Evolutionary conservation across 2,329 filamentous ascomycete genomes (phyloP).

Genomic region (Pyrenochaeta sp.): DNA sequence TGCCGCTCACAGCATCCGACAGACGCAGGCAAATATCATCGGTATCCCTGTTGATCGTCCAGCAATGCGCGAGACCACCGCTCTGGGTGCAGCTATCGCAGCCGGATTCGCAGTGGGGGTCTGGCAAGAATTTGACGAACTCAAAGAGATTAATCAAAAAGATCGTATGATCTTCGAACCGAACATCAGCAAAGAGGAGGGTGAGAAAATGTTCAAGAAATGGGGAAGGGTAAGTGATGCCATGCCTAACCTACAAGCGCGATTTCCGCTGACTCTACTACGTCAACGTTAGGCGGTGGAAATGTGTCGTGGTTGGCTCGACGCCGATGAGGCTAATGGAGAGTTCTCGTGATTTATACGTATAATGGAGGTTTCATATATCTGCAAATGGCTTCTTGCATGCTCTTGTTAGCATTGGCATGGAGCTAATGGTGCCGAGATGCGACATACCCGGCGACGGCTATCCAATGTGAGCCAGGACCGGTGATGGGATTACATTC

Average conservation of each 20-base stretch:
- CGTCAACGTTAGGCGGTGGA: constrained; percentile 64
- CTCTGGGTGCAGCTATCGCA: constrained; percentile 86
- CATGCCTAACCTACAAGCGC: background rate
- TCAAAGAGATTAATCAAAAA: constrained; percentile 75
- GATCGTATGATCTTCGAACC: constrained; percentile 77
- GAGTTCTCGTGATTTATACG: constrained; percentile 36
- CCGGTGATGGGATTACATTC: background rate
- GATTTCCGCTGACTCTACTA: constrained; percentile 9
- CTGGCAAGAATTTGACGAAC: constrained; percentile 78
- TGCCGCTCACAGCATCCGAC: constrained; percentile 22
- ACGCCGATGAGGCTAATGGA: constrained; percentile 51
- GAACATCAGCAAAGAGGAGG: constrained; percentile 66
- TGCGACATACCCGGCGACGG: background rate
- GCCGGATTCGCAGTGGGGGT: constrained; percentile 84
- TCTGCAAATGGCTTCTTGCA: constrained; percentile 29
- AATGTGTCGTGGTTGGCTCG: constrained; percentile 79
- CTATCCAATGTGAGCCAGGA: background rate
- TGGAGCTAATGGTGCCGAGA: constrained; percentile 2
- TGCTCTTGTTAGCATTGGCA: constrained; percentile 6
- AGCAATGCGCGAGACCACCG: constrained; percentile 89
- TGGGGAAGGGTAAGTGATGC: constrained; percentile 66
- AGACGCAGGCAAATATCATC: constrained; percentile 85
- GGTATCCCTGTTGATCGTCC: constrained; percentile 85
- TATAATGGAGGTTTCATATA: constrained; percentile 34
- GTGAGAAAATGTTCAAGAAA: constrained; percentile 70